Evolutionary conservation across 225 moss, liverwort and hornwort genomes (phyloP), one percentile per base, ranked within the genome.

Genomic region (Polytrichum commune): DNA sequence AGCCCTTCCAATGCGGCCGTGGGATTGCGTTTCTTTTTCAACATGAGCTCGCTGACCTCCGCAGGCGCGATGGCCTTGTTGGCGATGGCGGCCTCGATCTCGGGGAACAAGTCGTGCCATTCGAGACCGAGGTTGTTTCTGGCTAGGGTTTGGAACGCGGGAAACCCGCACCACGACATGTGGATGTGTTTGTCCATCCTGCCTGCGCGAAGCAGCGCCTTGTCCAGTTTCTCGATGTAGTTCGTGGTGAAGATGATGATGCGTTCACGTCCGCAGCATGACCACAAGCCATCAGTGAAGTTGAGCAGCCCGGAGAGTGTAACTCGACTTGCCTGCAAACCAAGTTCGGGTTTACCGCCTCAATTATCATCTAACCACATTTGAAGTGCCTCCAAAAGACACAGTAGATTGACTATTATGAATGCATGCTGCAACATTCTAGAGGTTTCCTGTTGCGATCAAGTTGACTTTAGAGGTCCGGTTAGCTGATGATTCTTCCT

Each of bases 181-280:
- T 85, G 73, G 70, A 95, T 84, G 79, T 93, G 93, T 68, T 85
- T 73, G 69, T 95, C 95, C 95, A 95, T 95, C 35, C 95, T 73
- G 5, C 95, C 95, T 7, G 93, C 79, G 23, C 95, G 87, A 35
- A 93, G 63, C 20, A 96, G 55, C 25, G 95, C 93, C 30, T 89
- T 88, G 74, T 96, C 95, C 33, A 96, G 18, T 74, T 93, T 96
- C 63, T 96, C 88, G 0, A 81, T 72, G 55, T 85, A 81, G 1
- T 96, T 96, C 3, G 95, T 96, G 7, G 95, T 95, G 86, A 95
- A 95, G 19, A 95, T 89, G 73, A 95, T 93, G 54, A 95, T 85
- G 0, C 93, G 82, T 71, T 95, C 93, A 6, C 84, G 77, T 28
- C 92, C 95, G 57, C 95, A 91, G 32, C 81, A 86, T 3, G 95